Conservation (phyloP, 306 rosid species). For the Dalbergia cochinchinensis region DNA sequence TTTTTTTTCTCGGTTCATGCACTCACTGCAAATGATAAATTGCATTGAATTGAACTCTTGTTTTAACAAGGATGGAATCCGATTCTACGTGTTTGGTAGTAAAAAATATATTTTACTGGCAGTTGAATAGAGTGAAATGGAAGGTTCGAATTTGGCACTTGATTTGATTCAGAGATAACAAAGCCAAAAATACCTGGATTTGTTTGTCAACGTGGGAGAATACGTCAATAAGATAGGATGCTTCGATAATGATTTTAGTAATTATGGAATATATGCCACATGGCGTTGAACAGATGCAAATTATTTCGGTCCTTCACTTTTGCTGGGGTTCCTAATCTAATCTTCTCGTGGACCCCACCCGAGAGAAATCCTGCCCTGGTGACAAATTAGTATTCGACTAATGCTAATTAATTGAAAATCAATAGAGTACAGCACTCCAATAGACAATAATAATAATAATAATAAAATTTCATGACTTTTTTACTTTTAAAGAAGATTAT, state of each 20-base stretch:
- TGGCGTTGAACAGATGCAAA: slow-evolving; percentile 25
- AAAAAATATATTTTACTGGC: not conserved
- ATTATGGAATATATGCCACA: slow-evolving; percentile 43
- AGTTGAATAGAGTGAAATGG: not conserved
- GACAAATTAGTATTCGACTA: slow-evolving; percentile 9
- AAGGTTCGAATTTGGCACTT: slow-evolving; percentile 35
- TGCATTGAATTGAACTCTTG: not conserved
- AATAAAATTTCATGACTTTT: not conserved
- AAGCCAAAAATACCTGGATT: not conserved
- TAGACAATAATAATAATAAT: not conserved
- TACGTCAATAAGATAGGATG: slow-evolving; percentile 30
- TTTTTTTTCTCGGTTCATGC: not conserved
- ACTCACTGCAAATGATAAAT: not conserved
- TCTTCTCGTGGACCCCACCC: slow-evolving; percentile 27
- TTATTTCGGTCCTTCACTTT: slow-evolving; percentile 15
- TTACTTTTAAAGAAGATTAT: not conserved
- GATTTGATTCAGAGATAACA: not conserved
- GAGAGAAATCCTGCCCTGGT: slow-evolving; percentile 1
- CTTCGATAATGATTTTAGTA: slow-evolving; percentile 19
- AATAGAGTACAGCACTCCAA: not conserved
- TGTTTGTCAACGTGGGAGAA: slow-evolving; percentile 28
- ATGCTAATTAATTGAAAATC: not conserved
- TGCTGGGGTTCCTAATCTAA: slow-evolving; percentile 6
- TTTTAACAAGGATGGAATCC: slow-evolving; percentile 31
- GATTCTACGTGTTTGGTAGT: slow-evolving; percentile 16